Conservation (phyloP, 805 yeast genomes). For the Yarrowia porcina region DNA sequence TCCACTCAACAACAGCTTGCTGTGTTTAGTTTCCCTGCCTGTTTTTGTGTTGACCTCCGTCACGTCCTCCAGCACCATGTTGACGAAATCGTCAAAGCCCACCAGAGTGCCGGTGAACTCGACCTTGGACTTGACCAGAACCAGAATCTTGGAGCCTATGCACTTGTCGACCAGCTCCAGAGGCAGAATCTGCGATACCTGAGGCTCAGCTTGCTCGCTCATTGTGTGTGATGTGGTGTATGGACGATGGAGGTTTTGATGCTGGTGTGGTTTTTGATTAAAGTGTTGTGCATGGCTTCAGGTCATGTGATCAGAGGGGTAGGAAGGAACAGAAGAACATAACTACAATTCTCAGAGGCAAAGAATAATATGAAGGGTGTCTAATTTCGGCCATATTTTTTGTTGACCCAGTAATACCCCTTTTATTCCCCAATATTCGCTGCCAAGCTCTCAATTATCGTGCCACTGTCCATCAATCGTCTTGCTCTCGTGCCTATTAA, state of each 20-base stretch:
- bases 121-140: slow-evolving; percentile 54
- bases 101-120: slow-evolving; percentile 86
- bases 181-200: slow-evolving; percentile 47
- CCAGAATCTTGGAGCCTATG: slow-evolving; percentile 75
- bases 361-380: too few species aligned
- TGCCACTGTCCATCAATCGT: neutral
- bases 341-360: too few species aligned
- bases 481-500: slow-evolving; percentile 2
- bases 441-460: neutral
- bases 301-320: slow-evolving; percentile 13
- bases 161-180: slow-evolving; percentile 85
- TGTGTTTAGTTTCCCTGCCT: slow-evolving; percentile 33
- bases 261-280: neutral
- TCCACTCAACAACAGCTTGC: slow-evolving; percentile 42
- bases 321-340: neutral
- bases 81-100: slow-evolving; percentile 95
- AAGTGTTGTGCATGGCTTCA: neutral
- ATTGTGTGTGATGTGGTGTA: slow-evolving; percentile 14
- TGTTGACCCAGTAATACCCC: too few species aligned
- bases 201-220: slow-evolving; percentile 24
- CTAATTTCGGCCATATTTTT: neutral
- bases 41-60: slow-evolving; percentile 43
- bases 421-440: neutral
- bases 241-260: neutral
- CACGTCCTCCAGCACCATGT: slow-evolving; percentile 72